phyloP scores from a whole-genome alignment of 495 filamentous ascomycete genomes.

The Annulohypoxylon maeteangense region DNA sequence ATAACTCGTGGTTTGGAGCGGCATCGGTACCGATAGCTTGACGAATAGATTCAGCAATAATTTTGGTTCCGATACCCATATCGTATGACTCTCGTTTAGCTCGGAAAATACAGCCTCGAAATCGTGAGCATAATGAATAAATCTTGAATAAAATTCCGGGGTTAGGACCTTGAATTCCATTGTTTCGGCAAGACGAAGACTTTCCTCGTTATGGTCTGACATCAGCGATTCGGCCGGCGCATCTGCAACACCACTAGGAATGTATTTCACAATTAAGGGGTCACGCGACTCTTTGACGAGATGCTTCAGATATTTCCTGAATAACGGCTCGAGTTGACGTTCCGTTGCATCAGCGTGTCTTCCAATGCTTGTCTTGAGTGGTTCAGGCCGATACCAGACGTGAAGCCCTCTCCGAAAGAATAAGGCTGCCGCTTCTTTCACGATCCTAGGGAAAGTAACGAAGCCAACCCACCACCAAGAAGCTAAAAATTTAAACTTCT shows the following conservation, averaged over 20 bases:
- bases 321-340: constrained; percentile 60
- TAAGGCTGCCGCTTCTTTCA: constrained; percentile 64
- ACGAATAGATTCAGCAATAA: constrained; percentile 55
- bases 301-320: constrained; percentile 61
- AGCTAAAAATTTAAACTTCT: constrained; percentile 60
- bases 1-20: constrained; percentile 41
- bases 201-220: constrained; percentile 40
- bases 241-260: constrained; percentile 56
- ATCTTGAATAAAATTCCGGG: constrained; percentile 69
- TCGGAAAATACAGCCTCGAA: constrained; percentile 64
- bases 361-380: constrained; percentile 61
- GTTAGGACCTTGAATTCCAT: constrained; percentile 65
- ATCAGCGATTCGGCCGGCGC: constrained; percentile 49
- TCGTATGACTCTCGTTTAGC: constrained; percentile 60
- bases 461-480: constrained; percentile 73
- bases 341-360: constrained; percentile 58
- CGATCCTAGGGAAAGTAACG: constrained; percentile 69
- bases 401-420: constrained; percentile 64
- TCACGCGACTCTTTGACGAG: constrained; percentile 55
- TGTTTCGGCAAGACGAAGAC: constrained; percentile 29
- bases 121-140: constrained; percentile 63
- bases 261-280: constrained; percentile 61
- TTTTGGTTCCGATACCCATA: constrained; percentile 60
- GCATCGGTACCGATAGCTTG: constrained; percentile 45
- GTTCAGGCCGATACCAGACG: constrained; percentile 68